Evolutionary conservation across 192 early-diverging fungal species (phyloP), one percentile per base, ranked within the genome.

Genomic region (Backusella macrospora): DNA sequence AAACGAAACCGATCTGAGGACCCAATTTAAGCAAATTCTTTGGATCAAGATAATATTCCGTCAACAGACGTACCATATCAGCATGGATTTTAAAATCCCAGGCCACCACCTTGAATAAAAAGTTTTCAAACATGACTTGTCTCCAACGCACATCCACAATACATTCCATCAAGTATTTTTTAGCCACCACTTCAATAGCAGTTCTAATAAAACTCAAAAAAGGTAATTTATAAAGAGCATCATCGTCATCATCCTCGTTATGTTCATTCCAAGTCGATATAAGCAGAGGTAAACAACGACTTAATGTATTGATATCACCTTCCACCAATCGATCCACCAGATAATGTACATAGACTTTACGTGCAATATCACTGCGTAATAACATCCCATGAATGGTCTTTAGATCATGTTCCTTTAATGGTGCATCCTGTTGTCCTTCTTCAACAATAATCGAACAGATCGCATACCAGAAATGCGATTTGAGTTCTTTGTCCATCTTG

Each of bases 331-430:
- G 78, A 45, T 83, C 81, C 42, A 87, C 73, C 8, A 85, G 75
- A 39, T 87, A 87, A 37, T 87, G 86, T 7, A 78, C 82, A 68
- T 81, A 72, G 63, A 84, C 78, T 73, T 86, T 84, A n/a, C 85
- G 78, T 29, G 85, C 81, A 23, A 85, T 80, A 43, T 86, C 81
- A 21, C 80, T 84, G 13, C 83, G 80, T 3, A 74, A 62, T 39
- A 84, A 47, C 13, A 84, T 65, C 0, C 76, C 55, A 4, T 73
- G 34, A 3, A 80, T 76, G 5, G 67, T 73, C 10, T 81, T 69
- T 0, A 73, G 71, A 14, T 81, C 78, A 68, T 26, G 73, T 71
- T 39, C 75, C 55, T 52, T 76, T 72, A 67, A 73, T 6, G 34
- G 21, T 63, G 23, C 74, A 37, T 52, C 68, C 8, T 68, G 66